A percentile compares a stretch with the other conserved stretches of the same genome.
phyloP scores from a whole-genome alignment of 2,329 filamentous ascomycete genomes.

The Talaromyces marneffei region DNA sequence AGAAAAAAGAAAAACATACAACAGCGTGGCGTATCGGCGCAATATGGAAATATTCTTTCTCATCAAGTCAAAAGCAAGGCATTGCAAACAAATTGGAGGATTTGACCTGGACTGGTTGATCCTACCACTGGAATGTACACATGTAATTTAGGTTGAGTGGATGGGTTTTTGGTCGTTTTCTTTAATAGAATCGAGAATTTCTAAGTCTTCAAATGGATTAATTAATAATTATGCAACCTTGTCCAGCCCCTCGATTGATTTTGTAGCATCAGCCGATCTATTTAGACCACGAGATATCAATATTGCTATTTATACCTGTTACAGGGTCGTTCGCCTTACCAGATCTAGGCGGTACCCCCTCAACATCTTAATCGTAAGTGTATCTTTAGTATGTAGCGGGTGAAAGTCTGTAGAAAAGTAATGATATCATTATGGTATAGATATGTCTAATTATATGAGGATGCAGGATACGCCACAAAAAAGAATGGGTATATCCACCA shows the following conservation, averaged over 20 bases:
- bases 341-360: no score
- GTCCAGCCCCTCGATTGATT: no score
- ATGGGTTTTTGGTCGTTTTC: background rate
- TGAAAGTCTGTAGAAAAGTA: background rate
- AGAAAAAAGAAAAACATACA: background rate
- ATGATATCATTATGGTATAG: background rate
- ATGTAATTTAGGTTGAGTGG: background rate
- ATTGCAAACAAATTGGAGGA: background rate
- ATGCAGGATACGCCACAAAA: background rate
- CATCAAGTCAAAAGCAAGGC: background rate
- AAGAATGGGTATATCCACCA: constrained; percentile 6
- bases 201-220: no score
- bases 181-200: background rate
- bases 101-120: background rate
- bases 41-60: background rate
- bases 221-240: no score
- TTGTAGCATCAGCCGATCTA: no score
- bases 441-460: background rate
- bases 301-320: no score
- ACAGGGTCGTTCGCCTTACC: no score
- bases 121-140: background rate
- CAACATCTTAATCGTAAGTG: no score
- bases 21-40: constrained; percentile 2
- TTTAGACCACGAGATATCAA: no score
- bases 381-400: background rate